These are phyloP conservation scores for Solanum rostratum DNA, from an alignment of 257 asterid species.

Conservation along the genomic window DNA sequence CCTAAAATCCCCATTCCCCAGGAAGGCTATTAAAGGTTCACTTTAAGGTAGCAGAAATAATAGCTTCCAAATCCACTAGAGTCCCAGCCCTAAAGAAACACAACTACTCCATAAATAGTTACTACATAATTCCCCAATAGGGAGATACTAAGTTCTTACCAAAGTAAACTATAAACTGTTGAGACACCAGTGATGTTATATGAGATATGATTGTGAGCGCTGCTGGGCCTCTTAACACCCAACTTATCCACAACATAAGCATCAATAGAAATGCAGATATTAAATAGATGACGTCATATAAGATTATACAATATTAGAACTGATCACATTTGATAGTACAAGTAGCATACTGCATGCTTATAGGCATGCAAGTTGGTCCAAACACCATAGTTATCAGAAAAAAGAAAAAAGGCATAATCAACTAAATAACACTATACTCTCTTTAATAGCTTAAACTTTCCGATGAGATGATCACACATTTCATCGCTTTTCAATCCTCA, in stretches of 20 bases:
- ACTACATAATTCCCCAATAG: background rate
- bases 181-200: background rate
- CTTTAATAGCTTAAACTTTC: background rate
- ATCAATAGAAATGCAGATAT: background rate
- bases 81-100: background rate
- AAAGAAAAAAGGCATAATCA: background rate
- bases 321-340: background rate
- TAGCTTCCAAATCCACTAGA: background rate
- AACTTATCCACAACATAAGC: background rate
- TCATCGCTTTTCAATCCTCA: background rate
- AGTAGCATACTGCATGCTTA: background rate
- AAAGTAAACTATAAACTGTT: background rate
- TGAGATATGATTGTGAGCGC: background rate
- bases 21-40: background rate
- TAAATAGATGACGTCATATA: background rate
- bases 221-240: background rate
- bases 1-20: background rate
- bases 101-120: background rate
- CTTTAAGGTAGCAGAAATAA: background rate
- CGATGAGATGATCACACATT: background rate
- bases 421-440: background rate
- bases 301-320: background rate
- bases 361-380: background rate
- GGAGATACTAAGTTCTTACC: background rate
- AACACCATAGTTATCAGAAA: background rate